These are phyloP conservation scores for Ogataea siamensis DNA, from an alignment of 805 yeast genomes.

Conservation along the genomic window DNA sequence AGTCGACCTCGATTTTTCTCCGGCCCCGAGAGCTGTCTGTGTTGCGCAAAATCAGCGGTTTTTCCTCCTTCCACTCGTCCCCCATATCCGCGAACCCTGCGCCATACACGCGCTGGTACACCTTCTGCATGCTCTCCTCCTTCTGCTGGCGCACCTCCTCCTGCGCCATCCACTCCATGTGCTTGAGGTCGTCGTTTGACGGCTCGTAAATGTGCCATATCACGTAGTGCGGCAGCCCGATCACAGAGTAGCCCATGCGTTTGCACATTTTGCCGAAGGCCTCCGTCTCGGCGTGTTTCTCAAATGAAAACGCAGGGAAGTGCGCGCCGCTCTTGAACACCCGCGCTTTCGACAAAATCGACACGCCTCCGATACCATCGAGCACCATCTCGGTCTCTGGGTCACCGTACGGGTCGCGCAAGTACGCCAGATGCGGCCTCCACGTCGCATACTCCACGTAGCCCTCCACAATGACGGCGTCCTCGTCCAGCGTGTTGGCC, in stretches of 20 bases:
- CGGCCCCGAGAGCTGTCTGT: constrained; percentile 55
- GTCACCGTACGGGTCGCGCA: constrained; percentile 93
- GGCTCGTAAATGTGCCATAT: constrained; percentile 98
- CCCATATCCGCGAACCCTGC: constrained; percentile 76
- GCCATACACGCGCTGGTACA: constrained; percentile 71
- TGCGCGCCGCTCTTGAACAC: constrained; percentile 88
- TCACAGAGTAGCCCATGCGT: constrained; percentile 80
- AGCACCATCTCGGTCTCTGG: constrained; percentile 89
- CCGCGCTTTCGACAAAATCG: constrained; percentile 80
- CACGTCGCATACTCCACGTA: constrained; percentile 96
- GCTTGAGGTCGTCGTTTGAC: constrained; percentile 79
- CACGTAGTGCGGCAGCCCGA: constrained; percentile 91
- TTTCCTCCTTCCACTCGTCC: constrained; percentile 71
- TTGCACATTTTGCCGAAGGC: constrained; percentile 91
- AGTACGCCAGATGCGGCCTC: constrained; percentile 95
- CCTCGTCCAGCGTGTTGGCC: constrained; percentile 79
- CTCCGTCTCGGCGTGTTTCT: constrained; percentile 96
- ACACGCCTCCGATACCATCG: constrained; percentile 98
- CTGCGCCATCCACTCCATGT: constrained; percentile 85
- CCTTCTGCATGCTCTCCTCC: constrained; percentile 59
- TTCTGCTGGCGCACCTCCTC: constrained; percentile 67
- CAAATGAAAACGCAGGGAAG: constrained; percentile 95
- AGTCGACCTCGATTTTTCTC: constrained; percentile 56
- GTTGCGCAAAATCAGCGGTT: constrained; percentile 68
- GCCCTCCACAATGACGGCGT: constrained; percentile 96